Evolutionary conservation across 2,329 filamentous ascomycete species (phyloP), one percentile per base, ranked within the genome.

Genomic region (Xylogone sp.): DNA sequence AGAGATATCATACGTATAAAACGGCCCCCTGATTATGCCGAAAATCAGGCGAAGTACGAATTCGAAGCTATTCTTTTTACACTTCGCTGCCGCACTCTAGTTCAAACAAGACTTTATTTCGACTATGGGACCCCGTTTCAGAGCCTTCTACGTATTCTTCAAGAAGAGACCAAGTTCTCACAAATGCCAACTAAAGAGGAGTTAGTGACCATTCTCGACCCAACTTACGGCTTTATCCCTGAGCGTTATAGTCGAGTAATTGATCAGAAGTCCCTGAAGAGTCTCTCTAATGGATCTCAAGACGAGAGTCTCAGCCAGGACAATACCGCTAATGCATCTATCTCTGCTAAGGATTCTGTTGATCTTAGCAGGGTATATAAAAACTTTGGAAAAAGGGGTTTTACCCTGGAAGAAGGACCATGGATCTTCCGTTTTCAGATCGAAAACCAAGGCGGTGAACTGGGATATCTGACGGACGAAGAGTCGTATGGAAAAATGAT

Each of bases 381-480:
- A 43, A 19, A 31, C 18, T 21, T 19, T 31, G 13, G 12, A 9
- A 51, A 47, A 3, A 50, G 46, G 19, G 60, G 61, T 6, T 63
- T 61, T 21, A 61, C 53, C 12, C 48, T 64, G 2, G 45, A 52
- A 2, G 53, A 63, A 48, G 62, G 62, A 6, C 55, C 62, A 21
- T 65, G 61, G 61, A 39, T 59, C 19, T 63, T 58, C 42, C 54
- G 53, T 42, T 31, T 61, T 2, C n/a, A 39, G 16, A 16, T 42
- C 46, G 29, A 31, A 20, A 50, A 57, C 27, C 45, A 53, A 24
- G 48, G 50, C 19, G 50, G 44, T 21, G 48, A 22, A 22, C 16
- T 22, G 7, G n/a, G 39, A 9, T 39, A 48, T 4, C 27, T 49
- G 9, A 9, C 12, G 16, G 21, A 43, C 43, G 39, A 49, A 21